Percentiles rank a stretch among this genome's conserved stretches.
Evolutionary conservation across 139 green algal genomes (phyloP).

Genomic region (Monoraphidium neglectum): DNA sequence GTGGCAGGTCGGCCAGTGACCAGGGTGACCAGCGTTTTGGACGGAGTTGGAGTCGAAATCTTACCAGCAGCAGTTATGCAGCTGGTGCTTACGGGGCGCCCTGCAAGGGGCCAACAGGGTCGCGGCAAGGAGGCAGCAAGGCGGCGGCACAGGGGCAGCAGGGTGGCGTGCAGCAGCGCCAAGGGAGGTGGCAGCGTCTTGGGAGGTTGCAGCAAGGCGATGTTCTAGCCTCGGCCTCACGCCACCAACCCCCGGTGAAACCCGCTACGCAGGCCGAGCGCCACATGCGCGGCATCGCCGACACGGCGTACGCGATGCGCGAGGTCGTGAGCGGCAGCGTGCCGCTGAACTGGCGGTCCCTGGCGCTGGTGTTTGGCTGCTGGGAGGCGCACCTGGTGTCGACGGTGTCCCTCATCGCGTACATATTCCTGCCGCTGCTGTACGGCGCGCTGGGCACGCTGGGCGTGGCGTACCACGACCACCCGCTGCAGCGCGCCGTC

Average conservation of each 20-base stretch:
- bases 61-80: too few species aligned
- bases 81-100: too few species aligned
- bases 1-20: too few species aligned
- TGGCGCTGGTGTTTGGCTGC: constrained; percentile 21
- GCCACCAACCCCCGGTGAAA: neutral
- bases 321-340: neutral
- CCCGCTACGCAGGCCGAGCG: constrained; percentile 36
- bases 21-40: too few species aligned
- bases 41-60: neutral
- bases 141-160: too few species aligned
- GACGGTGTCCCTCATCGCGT: constrained; percentile 32
- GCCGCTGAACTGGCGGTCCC: neutral
- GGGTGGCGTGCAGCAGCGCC: too few species aligned
- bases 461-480: neutral
- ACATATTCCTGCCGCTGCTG: constrained; percentile 35
- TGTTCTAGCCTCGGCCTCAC: neutral
- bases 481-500: neutral
- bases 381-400: constrained; percentile 37
- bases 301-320: constrained; percentile 39
- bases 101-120: too few species aligned
- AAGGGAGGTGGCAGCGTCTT: too few species aligned
- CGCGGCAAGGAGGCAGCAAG: too few species aligned
- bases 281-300: constrained; percentile 43
- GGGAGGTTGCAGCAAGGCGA: too few species aligned
- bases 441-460: constrained; percentile 28